Conservation (phyloP, 2,329 filamentous ascomycete species). For the Cladosporium sp. region DNA sequence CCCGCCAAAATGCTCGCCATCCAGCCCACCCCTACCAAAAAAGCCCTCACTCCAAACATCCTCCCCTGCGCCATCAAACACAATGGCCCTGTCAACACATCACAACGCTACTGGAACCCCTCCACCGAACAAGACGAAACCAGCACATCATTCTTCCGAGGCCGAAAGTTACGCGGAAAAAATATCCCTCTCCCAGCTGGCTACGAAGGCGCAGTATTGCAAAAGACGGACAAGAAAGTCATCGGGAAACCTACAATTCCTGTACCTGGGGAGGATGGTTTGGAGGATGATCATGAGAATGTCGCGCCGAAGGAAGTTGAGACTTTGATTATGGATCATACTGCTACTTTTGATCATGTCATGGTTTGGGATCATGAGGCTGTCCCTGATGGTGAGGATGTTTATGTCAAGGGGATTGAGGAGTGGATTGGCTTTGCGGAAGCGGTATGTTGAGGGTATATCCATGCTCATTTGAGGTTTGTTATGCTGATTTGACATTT, state of each 20-base stretch:
- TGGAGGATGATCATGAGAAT: conserved; percentile 3
- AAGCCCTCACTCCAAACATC: conserved; percentile 59
- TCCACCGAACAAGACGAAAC: conserved; percentile 15
- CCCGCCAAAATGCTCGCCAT: conserved; percentile 42
- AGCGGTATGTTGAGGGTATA: conserved; percentile 55
- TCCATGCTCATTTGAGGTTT: conserved; percentile 10
- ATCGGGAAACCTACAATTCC: conserved; percentile 5
- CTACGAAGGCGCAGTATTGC: conserved; percentile 49
- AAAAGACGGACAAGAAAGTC: conserved; percentile 22
- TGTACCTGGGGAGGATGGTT: background rate
- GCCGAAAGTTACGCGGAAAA: conserved; percentile 70
- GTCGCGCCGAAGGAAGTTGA: conserved; percentile 34
- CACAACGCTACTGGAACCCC: conserved; percentile 67
- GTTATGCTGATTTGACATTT: background rate
- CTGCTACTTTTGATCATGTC: conserved; percentile 67
- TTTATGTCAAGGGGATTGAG: conserved; percentile 67
- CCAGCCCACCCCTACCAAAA: conserved; percentile 23
- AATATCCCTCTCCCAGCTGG: conserved; percentile 62
- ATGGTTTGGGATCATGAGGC: conserved; percentile 81
- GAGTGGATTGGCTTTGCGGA: conserved; percentile 77
- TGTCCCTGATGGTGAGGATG: conserved; percentile 59
- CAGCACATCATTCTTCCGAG: conserved; percentile 65
- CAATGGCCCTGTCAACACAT: conserved; percentile 63
- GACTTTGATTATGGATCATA: conserved; percentile 55
- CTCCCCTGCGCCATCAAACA: conserved; percentile 78